Evolutionary conservation across 2,329 filamentous ascomycete species (phyloP).

Genomic region (Scedosporium minutisporum): DNA sequence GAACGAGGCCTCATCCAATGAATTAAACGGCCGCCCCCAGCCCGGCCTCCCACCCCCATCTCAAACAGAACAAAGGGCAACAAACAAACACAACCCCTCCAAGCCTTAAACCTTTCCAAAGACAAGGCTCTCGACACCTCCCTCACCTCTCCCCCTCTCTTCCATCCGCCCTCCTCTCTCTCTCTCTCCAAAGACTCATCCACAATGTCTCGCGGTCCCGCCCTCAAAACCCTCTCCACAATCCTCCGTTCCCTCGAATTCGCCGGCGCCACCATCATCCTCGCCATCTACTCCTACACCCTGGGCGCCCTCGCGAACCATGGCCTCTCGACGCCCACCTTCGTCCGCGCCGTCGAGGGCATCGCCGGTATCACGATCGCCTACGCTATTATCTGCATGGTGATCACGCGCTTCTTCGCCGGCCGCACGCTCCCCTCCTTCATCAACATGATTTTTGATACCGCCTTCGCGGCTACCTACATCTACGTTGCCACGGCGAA

Average conservation of each 20-base stretch:
- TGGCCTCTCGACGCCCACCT: constrained; percentile 50
- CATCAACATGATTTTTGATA: constrained; percentile 64
- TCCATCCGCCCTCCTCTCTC: neutral
- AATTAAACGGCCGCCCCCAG: no score
- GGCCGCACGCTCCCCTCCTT: constrained; percentile 64
- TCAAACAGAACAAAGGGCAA: neutral
- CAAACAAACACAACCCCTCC: neutral
- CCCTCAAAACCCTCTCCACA: constrained; percentile 59
- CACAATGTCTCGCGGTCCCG: neutral
- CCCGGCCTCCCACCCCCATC: no score
- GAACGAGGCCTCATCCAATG: no score
- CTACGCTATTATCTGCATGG: constrained; percentile 62
- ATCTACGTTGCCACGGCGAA: constrained; percentile 74
- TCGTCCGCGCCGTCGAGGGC: constrained; percentile 65
- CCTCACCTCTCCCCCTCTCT: neutral
- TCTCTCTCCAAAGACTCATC: neutral
- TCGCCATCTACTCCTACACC: constrained; percentile 79
- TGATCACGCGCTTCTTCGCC: constrained; percentile 71
- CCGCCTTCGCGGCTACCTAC: constrained; percentile 67
- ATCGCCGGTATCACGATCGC: constrained; percentile 65
- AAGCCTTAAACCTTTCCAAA: no score
- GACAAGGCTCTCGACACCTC: no score
- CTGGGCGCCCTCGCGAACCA: constrained; percentile 62
- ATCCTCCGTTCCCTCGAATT: constrained; percentile 67
- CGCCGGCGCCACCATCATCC: constrained; percentile 59